Evolutionary conservation across 352 stramenopile species (phyloP), one percentile per base, ranked within the genome.

Genomic region (Phytopythium vexans): DNA sequence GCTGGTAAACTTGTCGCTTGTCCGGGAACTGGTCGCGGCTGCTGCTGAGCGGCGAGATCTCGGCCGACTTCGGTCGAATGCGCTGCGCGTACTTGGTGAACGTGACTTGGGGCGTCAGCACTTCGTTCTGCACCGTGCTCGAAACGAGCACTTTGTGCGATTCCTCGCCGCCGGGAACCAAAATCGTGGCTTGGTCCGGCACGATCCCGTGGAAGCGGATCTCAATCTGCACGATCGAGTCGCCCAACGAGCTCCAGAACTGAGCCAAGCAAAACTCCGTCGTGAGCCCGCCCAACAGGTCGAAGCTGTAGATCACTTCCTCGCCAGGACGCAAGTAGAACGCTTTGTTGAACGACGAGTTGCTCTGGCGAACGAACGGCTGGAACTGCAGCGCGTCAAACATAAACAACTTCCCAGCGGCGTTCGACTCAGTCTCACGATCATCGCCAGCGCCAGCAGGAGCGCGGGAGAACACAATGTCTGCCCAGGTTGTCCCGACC

Each of bases 311-410:
- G 3, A 66, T 54, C 11, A 82, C 51, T 54, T 91, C 78, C 36
- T 89, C 69, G 14, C 77, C 83, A 6, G 77, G 70, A 12, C 79
- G 80, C 38, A 94, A 52, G 45, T 81, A 77, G 34, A 92, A 86
- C 3, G 77, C 69, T 52, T 89, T 86, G 51, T 78, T 60, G 51
- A 82, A 82, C 12, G 76, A 86, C 34, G 82, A 90, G 27, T 73
- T 58, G 40, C 80, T 89, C 70, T 94, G 85, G 6, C 83, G 81
- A 41, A 86, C 73, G 54, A 96, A 91, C 42, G 86, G 83, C 53
- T 93, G 73, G 50, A 96, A 91, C 76, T 97, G 90, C 60, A 96
- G 62, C 27, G 78, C 82, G 61, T 97, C 88, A 52, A 97, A 82
- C 62, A 94, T 90, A 62, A 80, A 97, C 27, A 89, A 53, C 58